Percentiles rank a stretch among this genome's conserved stretches.
Evolutionary conservation across 192 early-diverging fungal genomes (phyloP).

Genomic region (Coemansia sp.): DNA sequence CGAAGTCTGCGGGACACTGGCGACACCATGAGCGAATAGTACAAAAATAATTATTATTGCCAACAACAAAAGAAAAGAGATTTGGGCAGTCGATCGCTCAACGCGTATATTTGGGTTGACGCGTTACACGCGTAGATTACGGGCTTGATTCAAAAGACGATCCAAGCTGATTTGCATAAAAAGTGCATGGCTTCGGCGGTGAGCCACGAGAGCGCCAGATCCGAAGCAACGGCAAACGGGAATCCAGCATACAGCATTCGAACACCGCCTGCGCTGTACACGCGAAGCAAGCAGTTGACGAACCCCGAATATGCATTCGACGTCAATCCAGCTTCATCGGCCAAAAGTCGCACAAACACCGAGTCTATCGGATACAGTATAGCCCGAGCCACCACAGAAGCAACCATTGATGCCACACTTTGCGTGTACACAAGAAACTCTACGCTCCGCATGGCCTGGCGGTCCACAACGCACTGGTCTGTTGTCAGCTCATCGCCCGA

Average conservation of each 20-base stretch:
- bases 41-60: not conserved
- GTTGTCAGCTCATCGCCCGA: not conserved
- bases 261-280: not conserved
- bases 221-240: slow-evolving; percentile 7
- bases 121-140: not conserved
- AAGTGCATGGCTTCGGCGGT: slow-evolving; percentile 29
- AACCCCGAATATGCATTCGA: slow-evolving; percentile 23
- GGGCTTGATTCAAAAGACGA: not conserved
- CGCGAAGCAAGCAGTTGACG: slow-evolving; percentile 21
- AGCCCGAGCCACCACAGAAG: not conserved
- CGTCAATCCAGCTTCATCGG: slow-evolving; percentile 42
- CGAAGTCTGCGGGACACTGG: slow-evolving; percentile 30
- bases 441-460: slow-evolving; percentile 1
- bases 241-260: slow-evolving; percentile 27
- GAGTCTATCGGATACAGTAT: slow-evolving; percentile 33
- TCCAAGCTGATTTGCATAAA: slow-evolving; percentile 30
- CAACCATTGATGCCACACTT: slow-evolving; percentile 8
- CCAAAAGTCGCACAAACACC: slow-evolving; percentile 30
- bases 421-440: slow-evolving; percentile 23
- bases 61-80: not conserved
- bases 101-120: not conserved
- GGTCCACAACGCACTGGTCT: not conserved
- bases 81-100: not conserved
- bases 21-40: slow-evolving; percentile 17
- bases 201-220: slow-evolving; percentile 26